Evolutionary conservation across 75 land plant genomes (phyloP).

Genomic region (Cunninghamia lanceolata): DNA sequence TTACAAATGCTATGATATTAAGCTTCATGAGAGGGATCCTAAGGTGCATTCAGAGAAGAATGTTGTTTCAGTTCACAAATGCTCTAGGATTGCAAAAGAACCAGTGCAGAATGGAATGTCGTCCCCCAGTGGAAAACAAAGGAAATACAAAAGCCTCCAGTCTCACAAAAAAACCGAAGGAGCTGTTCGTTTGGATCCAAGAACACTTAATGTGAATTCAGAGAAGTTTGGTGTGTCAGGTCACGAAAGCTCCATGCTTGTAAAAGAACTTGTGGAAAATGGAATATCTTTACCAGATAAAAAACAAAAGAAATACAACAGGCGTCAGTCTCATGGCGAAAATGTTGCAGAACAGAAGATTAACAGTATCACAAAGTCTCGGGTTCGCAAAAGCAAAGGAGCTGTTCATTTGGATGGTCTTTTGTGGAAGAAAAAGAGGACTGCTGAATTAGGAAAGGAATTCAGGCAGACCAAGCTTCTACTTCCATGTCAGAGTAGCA

Average conservation of each 20-base stretch:
- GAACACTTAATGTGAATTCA: too few species aligned
- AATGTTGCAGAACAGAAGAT: neutral
- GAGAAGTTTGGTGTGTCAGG: neutral
- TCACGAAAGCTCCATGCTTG: neutral
- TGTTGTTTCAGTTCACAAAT: neutral
- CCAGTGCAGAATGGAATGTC: neutral
- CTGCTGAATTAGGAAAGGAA: constrained; percentile 28
- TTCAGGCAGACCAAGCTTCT: constrained; percentile 35
- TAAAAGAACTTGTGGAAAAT: neutral
- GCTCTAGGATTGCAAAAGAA: neutral
- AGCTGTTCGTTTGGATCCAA: constrained; percentile 15
- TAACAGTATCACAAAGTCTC: neutral
- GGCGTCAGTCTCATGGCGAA: neutral
- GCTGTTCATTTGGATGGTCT: constrained; percentile 48
- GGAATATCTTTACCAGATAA: neutral
- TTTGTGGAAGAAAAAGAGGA: constrained; percentile 34
- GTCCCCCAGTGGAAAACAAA: neutral
- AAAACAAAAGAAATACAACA: neutral
- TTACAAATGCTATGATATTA: neutral
- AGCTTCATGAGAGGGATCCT: neutral
- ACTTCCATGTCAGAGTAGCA: constrained; percentile 14
- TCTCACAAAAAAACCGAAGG: neutral
- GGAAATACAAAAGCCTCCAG: neutral
- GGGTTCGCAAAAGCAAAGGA: neutral
- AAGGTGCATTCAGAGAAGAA: neutral